Evolutionary conservation across 1,139 yeast genomes (phyloP), one percentile per base, ranked within the genome.

Genomic region (Taphrina sp.): DNA sequence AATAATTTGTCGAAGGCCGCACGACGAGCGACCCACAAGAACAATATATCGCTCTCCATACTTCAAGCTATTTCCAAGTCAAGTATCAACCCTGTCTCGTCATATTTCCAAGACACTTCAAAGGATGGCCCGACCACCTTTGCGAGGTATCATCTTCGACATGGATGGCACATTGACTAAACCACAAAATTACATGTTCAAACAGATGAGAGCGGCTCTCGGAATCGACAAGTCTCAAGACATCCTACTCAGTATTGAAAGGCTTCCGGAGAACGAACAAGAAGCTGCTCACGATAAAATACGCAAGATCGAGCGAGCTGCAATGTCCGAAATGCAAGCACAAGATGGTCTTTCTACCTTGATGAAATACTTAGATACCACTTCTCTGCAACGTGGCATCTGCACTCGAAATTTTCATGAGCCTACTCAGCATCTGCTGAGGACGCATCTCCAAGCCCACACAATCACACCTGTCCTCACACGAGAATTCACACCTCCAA

Each of bases 111-210:
- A 14, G 12, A 7, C 41, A 10, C 16, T 28, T 16, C 28, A 24
- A 7, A 20, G 41, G 12, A 17, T n/a, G n/a, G n/a, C 19, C 16
- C 36, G 52, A 16, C 52, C 52, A 3, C 17, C 33, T n/a, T 24
- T 51, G 39, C 70, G 70, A 46, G 85, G 84, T 0, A 66, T 82
- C 3, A 72, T 82, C 1, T 82, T 82, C 63, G 87, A 82, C 61
- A 81, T 82, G 87, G 87, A 82, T 63, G 87, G 87, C 3, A 82
- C 86, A 0, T 64, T 82, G 51, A 79, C 84, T 61, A 69, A 76
- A 23, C 85, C 87, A 1, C 85, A 80, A 65, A 51, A 42, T 5
- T 51, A 51, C 34, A 51, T 51, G 55, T 51, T 51, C 26, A 10
- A n/a, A 7, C 35, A 77, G 53, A 81, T 82, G 86, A 70, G 86